Conservation (phyloP, 2,329 filamentous ascomycete genomes). For the Stemphylium lycopersici region DNA sequence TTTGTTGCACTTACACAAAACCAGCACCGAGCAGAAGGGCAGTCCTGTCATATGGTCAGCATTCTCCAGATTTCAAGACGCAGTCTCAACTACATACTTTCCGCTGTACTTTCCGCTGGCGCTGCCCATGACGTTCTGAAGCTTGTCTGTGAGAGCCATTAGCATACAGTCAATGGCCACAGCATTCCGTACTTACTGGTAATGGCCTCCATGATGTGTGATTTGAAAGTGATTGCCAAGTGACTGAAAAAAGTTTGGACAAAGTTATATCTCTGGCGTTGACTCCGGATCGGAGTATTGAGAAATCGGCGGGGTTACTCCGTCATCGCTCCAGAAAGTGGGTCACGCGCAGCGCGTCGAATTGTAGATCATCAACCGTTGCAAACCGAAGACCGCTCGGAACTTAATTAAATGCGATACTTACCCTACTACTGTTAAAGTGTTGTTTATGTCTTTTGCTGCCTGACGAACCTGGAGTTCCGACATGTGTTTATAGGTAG, state of each 20-base stretch:
- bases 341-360: slow-evolving; percentile 4
- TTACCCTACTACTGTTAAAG: neutral
- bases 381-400: slow-evolving; percentile 4
- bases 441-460: no score
- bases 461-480: no score
- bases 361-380: slow-evolving; percentile 2
- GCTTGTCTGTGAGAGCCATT: slow-evolving; percentile 36
- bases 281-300: slow-evolving; percentile 42
- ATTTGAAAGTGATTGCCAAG: slow-evolving; percentile 14
- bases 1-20: slow-evolving; percentile 41
- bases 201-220: slow-evolving; percentile 47
- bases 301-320: slow-evolving; percentile 35
- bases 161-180: slow-evolving; percentile 18
- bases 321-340: slow-evolving; percentile 43
- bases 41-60: slow-evolving; percentile 37
- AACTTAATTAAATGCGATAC: neutral
- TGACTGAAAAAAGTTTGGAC: slow-evolving; percentile 16
- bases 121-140: slow-evolving; percentile 40
- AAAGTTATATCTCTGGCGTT: slow-evolving; percentile 33
- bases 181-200: slow-evolving; percentile 29
- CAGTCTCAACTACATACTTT: slow-evolving; percentile 39
- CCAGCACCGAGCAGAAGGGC: slow-evolving; percentile 49
- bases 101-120: slow-evolving; percentile 31
- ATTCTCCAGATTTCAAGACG: neutral
- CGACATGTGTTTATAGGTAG: no score